Evolutionary conservation across 305 asterid genomes (phyloP).

Genomic region (Salvia sclarea): DNA sequence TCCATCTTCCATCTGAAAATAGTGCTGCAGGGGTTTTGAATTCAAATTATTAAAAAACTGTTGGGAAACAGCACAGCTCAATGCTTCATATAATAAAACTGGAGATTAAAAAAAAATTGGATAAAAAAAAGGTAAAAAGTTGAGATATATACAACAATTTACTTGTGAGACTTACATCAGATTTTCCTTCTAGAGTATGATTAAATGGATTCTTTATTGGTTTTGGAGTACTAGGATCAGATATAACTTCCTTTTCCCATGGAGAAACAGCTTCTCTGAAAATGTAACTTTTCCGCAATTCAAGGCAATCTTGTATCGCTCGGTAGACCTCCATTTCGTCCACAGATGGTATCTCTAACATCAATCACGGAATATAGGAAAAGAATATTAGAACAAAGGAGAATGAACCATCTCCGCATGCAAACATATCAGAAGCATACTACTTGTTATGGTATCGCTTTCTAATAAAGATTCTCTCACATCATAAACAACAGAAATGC

Average conservation of each 20-base stretch:
- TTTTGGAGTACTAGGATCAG: constrained; percentile 95
- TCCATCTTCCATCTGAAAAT: constrained; percentile 89
- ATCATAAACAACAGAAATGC: neutral
- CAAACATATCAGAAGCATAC: constrained; percentile 27
- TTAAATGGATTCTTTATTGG: constrained; percentile 81
- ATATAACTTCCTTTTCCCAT: constrained; percentile 84
- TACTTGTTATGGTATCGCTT: constrained; percentile 44
- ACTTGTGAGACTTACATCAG: constrained; percentile 53
- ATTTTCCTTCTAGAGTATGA: constrained; percentile 65
- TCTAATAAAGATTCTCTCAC: constrained; percentile 34
- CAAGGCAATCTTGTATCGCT: constrained; percentile 82
- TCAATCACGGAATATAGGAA: constrained; percentile 30
- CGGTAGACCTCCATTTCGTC: constrained; percentile 88
- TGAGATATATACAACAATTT: constrained; percentile 8
- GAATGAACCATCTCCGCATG: constrained; percentile 4
- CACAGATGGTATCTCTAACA: constrained; percentile 79
- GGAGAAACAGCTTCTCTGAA: constrained; percentile 81
- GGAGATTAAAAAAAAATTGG: too few species aligned
- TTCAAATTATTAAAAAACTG: constrained; percentile 25
- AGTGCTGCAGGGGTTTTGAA: constrained; percentile 57
- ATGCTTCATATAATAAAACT: neutral
- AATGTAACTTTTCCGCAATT: constrained; percentile 69
- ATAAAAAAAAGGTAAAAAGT: constrained; percentile 21
- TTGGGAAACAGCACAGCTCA: constrained; percentile 7
- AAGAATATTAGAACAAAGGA: neutral